Base-by-base conservation (phyloP, 805 yeast species). In the Priceomyces haplophilus region DNA sequence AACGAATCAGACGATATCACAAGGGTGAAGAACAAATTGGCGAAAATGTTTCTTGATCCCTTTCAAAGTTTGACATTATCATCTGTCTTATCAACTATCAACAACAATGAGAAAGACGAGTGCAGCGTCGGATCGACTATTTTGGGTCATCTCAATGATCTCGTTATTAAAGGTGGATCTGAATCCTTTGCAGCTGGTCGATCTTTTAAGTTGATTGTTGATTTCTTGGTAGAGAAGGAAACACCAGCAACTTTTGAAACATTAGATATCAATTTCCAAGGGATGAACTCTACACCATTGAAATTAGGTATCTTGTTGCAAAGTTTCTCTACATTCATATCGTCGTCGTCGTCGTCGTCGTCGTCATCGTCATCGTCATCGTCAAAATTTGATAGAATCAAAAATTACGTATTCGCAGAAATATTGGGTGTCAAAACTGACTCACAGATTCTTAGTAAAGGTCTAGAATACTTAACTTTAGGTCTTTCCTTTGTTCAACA, bases 351-450 rank as follows among this genome's bases (percentile, higher is more conserved):
- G 0, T n/a, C n/a, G n/a, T n/a, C n/a, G n/a, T n/a, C n/a, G n/a
- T n/a, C n/a, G n/a, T n/a, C n/a, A n/a, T n/a, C n/a, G n/a, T n/a
- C n/a, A n/a, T n/a, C n/a, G n/a, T 40, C 61, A 0, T 56, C 72
- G 7, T 44, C 61, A 0, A 62, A 65, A 29, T 67, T 78, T 25
- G 82, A 75, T 13, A 71, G 82, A 45, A 50, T 78, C 7, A 73
- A 89, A 49, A 84, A 81, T 48, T 69, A 72, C 42, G 64, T 78
- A n/a, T 80, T 81, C 11, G 79, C 90, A 1, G 88, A 83, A 50
- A 56, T 85, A 16, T 64, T 84, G 36, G 87, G 88, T 1, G 62
- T 76, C 2, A 70, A 68, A 39, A 52, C 72, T 2, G 49, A 55
- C 5, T 40, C 59, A 0, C 75, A 75, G 24, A 68, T 82, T 10